Percentiles rank a stretch among this genome's conserved stretches.
Conservation (phyloP, 495 filamentous ascomycete species). For the Neurospora sp. region DNA sequence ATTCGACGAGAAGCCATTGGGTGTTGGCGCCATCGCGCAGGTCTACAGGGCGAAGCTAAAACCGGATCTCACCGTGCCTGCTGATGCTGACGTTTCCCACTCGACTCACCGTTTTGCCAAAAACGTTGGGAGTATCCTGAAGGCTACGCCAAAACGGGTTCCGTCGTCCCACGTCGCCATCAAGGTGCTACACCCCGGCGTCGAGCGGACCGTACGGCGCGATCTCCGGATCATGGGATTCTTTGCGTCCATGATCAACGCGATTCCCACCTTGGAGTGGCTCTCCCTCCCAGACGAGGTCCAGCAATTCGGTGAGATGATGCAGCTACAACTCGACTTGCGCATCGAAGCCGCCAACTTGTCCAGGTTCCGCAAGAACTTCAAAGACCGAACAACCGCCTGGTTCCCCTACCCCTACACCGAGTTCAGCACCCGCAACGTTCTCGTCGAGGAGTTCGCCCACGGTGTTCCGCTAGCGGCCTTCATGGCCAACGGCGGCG, state of each 20-base stretch:
- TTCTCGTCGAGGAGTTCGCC: constrained; percentile 93
- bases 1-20: constrained; percentile 82
- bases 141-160: constrained; percentile 71
- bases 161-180: constrained; percentile 91
- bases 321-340: constrained; percentile 90
- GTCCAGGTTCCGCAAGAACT: constrained; percentile 78
- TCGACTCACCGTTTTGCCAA: constrained; percentile 46
- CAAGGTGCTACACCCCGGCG: constrained; percentile 89
- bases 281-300: constrained; percentile 94
- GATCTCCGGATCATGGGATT: constrained; percentile 91
- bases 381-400: constrained; percentile 78
- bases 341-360: constrained; percentile 92
- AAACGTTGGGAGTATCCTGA: constrained; percentile 78
- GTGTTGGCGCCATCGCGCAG: constrained; percentile 94
- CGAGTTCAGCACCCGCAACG: constrained; percentile 82
- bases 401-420: constrained; percentile 94
- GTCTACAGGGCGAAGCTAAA: constrained; percentile 95
- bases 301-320: constrained; percentile 92
- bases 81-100: constrained; percentile 48
- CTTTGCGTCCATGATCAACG: constrained; percentile 77
- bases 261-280: constrained; percentile 94
- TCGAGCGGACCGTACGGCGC: constrained; percentile 78
- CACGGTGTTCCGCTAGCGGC: constrained; percentile 83
- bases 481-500: constrained; percentile 84
- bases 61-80: constrained; percentile 55